A percentile compares a stretch with the other conserved stretches of the same genome.
These are phyloP conservation scores for Nothopassalora personata DNA, from an alignment of 2,329 filamentous ascomycete species.

Conservation along the genomic window DNA sequence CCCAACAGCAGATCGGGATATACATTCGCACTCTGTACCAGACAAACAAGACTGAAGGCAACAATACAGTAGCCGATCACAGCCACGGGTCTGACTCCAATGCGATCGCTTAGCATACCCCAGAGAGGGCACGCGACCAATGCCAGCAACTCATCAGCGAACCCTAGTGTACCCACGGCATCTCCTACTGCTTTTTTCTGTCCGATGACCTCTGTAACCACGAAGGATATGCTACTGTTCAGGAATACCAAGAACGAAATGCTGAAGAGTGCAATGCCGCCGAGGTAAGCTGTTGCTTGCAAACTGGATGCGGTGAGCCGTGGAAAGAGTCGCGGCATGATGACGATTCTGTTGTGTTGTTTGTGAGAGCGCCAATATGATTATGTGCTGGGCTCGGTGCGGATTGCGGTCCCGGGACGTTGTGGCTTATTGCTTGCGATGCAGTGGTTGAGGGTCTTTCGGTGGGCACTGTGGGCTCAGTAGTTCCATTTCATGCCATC, in stretches of 20 bases:
- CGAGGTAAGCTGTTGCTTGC: conserved; percentile 65
- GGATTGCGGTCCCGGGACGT: neutral
- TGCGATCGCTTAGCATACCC: conserved; percentile 70
- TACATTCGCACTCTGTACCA: conserved; percentile 80
- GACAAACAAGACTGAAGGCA: conserved; percentile 67
- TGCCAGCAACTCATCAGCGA: conserved; percentile 77
- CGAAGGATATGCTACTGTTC: conserved; percentile 77
- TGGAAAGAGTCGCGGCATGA: conserved; percentile 30
- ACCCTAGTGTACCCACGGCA: conserved; percentile 77
- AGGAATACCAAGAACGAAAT: conserved; percentile 88
- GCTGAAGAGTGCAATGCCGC: conserved; percentile 77
- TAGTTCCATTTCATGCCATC: conserved; percentile 2
- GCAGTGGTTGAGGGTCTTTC: neutral
- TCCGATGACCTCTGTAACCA: conserved; percentile 76
- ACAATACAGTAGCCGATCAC: conserved; percentile 79
- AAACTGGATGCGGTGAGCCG: conserved; percentile 50
- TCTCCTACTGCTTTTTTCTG: conserved; percentile 68
- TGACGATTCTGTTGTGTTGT: neutral
- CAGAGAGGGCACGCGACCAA: conserved; percentile 74
- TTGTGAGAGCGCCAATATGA: neutral
- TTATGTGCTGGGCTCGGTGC: neutral
- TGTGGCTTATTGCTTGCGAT: neutral
- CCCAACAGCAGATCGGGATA: conserved; percentile 85
- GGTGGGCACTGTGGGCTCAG: conserved; percentile 4
- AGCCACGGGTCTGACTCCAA: conserved; percentile 61